These are phyloP conservation scores for Cladophialophora psammophila DNA, from an alignment of 2,329 filamentous ascomycete genomes.

Conservation along the genomic window DNA sequence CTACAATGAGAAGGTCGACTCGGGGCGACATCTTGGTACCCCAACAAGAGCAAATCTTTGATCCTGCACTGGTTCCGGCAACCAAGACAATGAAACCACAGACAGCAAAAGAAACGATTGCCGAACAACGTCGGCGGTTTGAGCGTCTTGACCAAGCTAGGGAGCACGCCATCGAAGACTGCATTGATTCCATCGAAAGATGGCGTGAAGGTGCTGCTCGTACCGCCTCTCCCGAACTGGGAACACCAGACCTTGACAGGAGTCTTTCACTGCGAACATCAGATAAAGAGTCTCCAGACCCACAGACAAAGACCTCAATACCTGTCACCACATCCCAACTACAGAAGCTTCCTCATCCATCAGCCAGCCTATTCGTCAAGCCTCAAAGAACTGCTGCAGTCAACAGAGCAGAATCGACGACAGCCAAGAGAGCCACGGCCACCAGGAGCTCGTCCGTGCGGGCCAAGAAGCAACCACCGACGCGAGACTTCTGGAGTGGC, in stretches of 20 bases:
- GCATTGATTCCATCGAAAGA: slow-evolving; percentile 40
- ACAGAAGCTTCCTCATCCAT: neutral
- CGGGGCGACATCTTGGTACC: neutral
- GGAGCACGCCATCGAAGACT: neutral
- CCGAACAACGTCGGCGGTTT: neutral
- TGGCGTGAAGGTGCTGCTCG: slow-evolving; percentile 17
- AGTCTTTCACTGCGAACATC: neutral
- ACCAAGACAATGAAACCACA: neutral
- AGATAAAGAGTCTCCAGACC: neutral
- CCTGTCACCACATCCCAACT: neutral
- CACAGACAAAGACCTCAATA: neutral
- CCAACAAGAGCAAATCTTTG: neutral
- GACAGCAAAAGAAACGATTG: neutral
- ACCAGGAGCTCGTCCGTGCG: neutral
- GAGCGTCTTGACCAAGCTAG: neutral
- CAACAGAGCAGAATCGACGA: neutral
- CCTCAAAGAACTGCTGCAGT: neutral
- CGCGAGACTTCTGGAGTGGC: neutral
- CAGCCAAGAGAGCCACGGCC: neutral
- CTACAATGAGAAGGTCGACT: neutral
- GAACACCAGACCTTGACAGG: slow-evolving; percentile 24
- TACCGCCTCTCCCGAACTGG: slow-evolving; percentile 25
- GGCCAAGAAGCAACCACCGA: neutral
- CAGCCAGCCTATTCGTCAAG: slow-evolving; percentile 11
- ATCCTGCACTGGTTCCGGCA: neutral